Base-by-base conservation (phyloP, 2,329 filamentous ascomycete genomes). In the Neonectria hederae region DNA sequence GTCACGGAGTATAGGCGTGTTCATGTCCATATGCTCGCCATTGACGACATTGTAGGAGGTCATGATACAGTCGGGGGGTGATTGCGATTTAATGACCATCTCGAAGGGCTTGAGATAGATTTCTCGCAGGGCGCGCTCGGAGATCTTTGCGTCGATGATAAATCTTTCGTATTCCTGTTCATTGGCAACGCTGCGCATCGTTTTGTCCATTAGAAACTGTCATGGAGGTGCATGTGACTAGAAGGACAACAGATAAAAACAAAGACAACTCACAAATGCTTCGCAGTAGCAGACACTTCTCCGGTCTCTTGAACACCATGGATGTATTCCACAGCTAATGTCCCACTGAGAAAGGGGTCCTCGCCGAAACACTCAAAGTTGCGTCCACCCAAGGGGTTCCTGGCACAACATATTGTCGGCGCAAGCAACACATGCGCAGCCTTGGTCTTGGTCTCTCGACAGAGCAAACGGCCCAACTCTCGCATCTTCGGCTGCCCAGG, bases 401-500 rank as follows among this genome's bases (percentile, higher is more conserved):
- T 76, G 38, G 81, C 79, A 51, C 82, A 81, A 69, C 78, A 83
- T 43, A 83, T 80, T 0, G 82, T 84, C 0, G 91, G 91, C 5
- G 90, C 91, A n/a, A 93, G 82, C 68, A 90, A 86, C 8, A 92
- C 84, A 71, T 92, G 89, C 9, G 90, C 84, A 59, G 90, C 90
- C 78, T 93, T 93, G 59, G 65, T 69, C 22, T 70, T 71, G 2
- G 73, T 66, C 51, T 78, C 88, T 24, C 87, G 81, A 24, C 84
- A 87, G 67, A 90, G 83, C 24, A 87, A 78, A 56, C 45, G 60
- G 26, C 42, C 55, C 8, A 54, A 60, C 48, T 5, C 17, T 60
- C 17, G 46, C 19, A 10, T 60, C 57, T 8, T 60, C 57, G 9
- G 57, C 57, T n/a, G 57, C 57, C 8, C 57, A 60, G 19, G 57